A percentile compares a stretch with the other conserved stretches of the same genome.
These are phyloP conservation scores for Canariomyces notabilis DNA, from an alignment of 2,329 filamentous ascomycete genomes.

Conservation along the genomic window DNA sequence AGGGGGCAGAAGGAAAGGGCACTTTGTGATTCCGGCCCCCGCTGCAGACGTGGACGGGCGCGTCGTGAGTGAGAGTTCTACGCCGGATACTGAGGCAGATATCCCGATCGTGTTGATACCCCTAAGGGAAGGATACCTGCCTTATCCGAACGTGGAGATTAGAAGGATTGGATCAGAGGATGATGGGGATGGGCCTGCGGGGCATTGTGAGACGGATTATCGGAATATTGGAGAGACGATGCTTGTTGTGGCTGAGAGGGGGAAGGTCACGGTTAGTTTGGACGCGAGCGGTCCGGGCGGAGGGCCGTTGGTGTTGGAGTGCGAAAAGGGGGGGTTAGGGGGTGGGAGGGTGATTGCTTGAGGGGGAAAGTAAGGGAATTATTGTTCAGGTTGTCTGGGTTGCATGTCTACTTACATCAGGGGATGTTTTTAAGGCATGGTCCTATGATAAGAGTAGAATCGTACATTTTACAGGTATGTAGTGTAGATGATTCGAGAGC, in stretches of 20 bases:
- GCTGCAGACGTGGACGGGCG: not conserved
- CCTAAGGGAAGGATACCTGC: conserved; percentile 69
- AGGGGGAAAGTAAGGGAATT: not conserved
- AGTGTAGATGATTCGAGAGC: too few species aligned
- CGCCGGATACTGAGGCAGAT: conserved; percentile 45
- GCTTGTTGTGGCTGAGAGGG: conserved; percentile 65
- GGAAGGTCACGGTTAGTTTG: conserved; percentile 66
- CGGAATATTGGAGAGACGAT: conserved; percentile 73
- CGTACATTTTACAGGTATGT: too few species aligned
- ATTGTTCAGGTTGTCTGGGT: not conserved
- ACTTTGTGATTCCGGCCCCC: conserved; percentile 58
- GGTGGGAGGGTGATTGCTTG: conserved; percentile 33
- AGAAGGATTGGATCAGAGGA: conserved; percentile 47
- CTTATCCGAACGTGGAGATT: conserved; percentile 75
- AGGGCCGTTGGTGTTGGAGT: conserved; percentile 62
- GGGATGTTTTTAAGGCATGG: not conserved
- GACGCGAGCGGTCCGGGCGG: conserved; percentile 62
- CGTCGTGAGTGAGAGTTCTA: conserved; percentile 28
- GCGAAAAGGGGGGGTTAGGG: conserved; percentile 39
- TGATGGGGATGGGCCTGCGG: conserved; percentile 20
- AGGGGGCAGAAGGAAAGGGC: conserved; percentile 73
- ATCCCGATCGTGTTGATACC: conserved; percentile 75
- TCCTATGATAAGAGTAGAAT: too few species aligned
- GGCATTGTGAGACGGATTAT: conserved; percentile 74
- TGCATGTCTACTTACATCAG: too few species aligned